These are phyloP conservation scores for Diddensiella transvaalensis DNA, from an alignment of 805 yeast species.

Conservation along the genomic window DNA sequence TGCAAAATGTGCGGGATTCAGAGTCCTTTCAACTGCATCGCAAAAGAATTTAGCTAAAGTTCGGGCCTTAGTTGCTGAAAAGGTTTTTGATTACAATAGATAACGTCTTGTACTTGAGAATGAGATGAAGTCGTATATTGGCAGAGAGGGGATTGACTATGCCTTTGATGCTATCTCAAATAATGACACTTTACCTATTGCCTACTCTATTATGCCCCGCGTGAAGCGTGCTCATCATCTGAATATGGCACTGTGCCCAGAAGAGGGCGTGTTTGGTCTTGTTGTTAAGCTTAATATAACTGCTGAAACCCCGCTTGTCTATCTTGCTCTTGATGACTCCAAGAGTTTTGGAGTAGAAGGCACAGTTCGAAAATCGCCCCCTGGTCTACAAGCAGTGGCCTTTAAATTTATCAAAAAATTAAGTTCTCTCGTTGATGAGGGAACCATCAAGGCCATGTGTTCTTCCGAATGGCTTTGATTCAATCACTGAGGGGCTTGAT, in stretches of 20 bases:
- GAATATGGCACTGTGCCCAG: not conserved
- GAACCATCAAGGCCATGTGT: too few relatives aligned
- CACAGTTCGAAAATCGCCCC: constrained; percentile 7
- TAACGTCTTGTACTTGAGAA: constrained; percentile 44
- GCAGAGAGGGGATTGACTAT: constrained; percentile 22
- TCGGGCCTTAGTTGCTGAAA: constrained; percentile 48
- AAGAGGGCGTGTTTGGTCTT: constrained; percentile 1
- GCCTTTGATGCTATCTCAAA: constrained; percentile 28
- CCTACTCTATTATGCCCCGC: not conserved
- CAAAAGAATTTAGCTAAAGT: constrained; percentile 41
- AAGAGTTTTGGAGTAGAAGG: constrained; percentile 14
- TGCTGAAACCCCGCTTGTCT: constrained; percentile 11
- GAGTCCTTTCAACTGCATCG: constrained; percentile 51
- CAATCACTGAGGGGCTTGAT: too few relatives aligned
- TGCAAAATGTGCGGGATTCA: constrained; percentile 48
- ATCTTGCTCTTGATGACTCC: constrained; percentile 14
- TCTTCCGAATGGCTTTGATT: too few relatives aligned
- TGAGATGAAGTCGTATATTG: constrained; percentile 36
- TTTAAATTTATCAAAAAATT: constrained; percentile 4
- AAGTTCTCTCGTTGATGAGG: constrained; percentile 4
- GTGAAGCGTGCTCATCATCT: not conserved
- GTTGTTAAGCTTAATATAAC: constrained; percentile 1
- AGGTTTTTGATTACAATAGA: constrained; percentile 41
- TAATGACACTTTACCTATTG: constrained; percentile 13
- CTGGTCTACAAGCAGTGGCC: constrained; percentile 14